Evolutionary conservation across 2,329 filamentous ascomycete species (phyloP).

Genomic region (Drechslerella dactyloides): DNA sequence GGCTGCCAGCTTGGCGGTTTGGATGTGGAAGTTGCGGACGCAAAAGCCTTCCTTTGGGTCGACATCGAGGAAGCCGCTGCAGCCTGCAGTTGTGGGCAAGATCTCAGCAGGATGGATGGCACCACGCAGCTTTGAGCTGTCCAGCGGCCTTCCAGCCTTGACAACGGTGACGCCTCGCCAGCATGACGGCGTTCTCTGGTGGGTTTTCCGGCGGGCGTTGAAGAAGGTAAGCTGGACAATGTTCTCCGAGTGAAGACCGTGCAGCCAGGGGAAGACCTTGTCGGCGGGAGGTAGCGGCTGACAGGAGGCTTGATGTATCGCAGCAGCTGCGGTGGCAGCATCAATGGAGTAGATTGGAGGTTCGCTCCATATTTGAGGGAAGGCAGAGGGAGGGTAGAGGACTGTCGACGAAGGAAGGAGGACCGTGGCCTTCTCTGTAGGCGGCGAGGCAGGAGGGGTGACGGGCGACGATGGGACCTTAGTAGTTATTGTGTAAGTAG

Average conservation of each 20-base stretch:
- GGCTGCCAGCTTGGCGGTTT: conserved; percentile 83
- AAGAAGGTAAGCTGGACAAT: conserved; percentile 91
- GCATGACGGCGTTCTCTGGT: conserved; percentile 74
- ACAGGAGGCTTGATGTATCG: conserved; percentile 75
- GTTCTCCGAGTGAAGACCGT: conserved; percentile 88
- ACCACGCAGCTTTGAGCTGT: conserved; percentile 78
- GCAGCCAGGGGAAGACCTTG: conserved; percentile 94
- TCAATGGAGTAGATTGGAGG: conserved; percentile 75
- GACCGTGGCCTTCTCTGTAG: conserved; percentile 57
- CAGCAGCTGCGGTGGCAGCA: conserved; percentile 71
- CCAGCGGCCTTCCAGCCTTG: conserved; percentile 83
- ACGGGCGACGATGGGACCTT: conserved; percentile 58
- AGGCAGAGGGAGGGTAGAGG: conserved; percentile 72
- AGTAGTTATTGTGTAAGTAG: conserved; percentile 52
- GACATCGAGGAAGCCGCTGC: conserved; percentile 74
- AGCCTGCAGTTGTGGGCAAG: conserved; percentile 63
- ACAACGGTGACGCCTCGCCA: conserved; percentile 82
- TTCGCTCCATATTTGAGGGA: conserved; percentile 66
- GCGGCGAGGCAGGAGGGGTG: conserved; percentile 71
- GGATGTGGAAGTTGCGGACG: conserved; percentile 96
- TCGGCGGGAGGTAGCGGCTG: conserved; percentile 83
- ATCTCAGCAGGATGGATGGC: conserved; percentile 84
- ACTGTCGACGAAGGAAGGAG: conserved; percentile 69
- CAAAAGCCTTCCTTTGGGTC: conserved; percentile 92
- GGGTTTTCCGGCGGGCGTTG: conserved; percentile 73